Evolutionary conservation across 352 stramenopile species (phyloP).

Genomic region (Sclerospora graminicola): DNA sequence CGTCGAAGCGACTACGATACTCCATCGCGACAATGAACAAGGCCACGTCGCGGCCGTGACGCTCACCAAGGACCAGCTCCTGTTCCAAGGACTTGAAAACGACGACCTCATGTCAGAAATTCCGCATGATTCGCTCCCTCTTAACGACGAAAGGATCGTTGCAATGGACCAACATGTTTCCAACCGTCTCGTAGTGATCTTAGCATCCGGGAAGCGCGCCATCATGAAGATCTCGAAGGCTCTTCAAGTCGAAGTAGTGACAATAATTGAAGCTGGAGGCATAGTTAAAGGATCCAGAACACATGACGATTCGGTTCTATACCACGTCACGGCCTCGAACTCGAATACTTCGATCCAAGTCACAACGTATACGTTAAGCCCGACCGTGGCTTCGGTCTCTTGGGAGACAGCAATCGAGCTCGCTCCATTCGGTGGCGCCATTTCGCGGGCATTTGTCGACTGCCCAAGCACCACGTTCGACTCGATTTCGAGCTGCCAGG

Average conservation of each 20-base stretch:
- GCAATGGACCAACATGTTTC: constrained; percentile 31
- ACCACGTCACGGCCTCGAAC: constrained; percentile 28
- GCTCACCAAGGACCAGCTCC: constrained; percentile 21
- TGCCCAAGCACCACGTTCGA: constrained; percentile 57
- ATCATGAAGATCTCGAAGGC: constrained; percentile 38
- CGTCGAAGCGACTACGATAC: constrained; percentile 13
- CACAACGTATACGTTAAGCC: constrained; percentile 36
- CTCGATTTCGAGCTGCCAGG: constrained; percentile 30
- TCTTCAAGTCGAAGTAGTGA: constrained; percentile 28
- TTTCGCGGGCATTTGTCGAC: constrained; percentile 41
- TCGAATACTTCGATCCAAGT: constrained; percentile 23
- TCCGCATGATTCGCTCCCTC: constrained; percentile 25
- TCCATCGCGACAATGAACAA: constrained; percentile 28
- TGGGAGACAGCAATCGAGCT: constrained; percentile 46
- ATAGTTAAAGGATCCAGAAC: constrained; percentile 43
- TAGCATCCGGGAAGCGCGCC: constrained; percentile 48
- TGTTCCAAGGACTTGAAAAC: constrained; percentile 29
- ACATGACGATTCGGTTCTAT: constrained; percentile 42
- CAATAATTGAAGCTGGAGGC: constrained; percentile 30
- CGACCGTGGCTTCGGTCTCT: constrained; percentile 14
- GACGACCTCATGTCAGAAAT: constrained; percentile 16
- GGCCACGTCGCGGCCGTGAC: constrained; percentile 23
- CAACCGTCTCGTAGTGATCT: constrained; percentile 35
- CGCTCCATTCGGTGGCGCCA: constrained; percentile 34
- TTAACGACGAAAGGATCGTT: constrained; percentile 23